A percentile compares a stretch with the other conserved stretches of the same genome.
phyloP scores from a whole-genome alignment of 176 grass and related monocot genomes.

The Pontederia crassipes region DNA sequence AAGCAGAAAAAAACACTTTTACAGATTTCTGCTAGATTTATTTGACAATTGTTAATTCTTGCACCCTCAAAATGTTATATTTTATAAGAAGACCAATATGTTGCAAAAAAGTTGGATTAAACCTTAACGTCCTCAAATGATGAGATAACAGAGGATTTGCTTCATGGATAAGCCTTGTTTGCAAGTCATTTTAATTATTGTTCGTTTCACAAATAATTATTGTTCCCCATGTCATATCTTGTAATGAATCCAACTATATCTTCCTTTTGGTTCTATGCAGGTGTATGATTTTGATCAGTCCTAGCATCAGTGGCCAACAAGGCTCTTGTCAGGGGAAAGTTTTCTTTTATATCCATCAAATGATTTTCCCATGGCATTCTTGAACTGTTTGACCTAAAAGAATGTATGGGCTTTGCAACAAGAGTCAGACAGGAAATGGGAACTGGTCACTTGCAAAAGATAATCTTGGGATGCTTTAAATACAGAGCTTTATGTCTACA shows the following conservation, averaged over 20 bases:
- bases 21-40: slow-evolving; percentile 18
- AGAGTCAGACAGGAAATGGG: slow-evolving; percentile 82
- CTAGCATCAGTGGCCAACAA: slow-evolving; percentile 85
- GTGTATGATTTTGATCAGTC: slow-evolving; percentile 87
- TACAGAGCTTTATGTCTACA: slow-evolving; percentile 39
- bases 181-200: neutral
- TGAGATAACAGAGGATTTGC: slow-evolving; percentile 66
- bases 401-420: slow-evolving; percentile 69
- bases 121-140: slow-evolving; percentile 67
- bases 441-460: slow-evolving; percentile 56
- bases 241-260: slow-evolving; percentile 2
- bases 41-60: slow-evolving; percentile 31
- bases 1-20: slow-evolving; percentile 45
- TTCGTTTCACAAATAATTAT: neutral
- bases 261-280: slow-evolving; percentile 24
- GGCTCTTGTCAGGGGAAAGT: slow-evolving; percentile 68
- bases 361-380: slow-evolving; percentile 77
- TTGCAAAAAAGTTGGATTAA: slow-evolving; percentile 68
- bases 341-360: slow-evolving; percentile 86
- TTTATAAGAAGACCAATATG: slow-evolving; percentile 29
- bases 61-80: neutral
- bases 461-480: slow-evolving; percentile 93
- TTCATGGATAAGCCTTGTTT: slow-evolving; percentile 47
- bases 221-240: neutral
- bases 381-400: slow-evolving; percentile 67